A percentile compares a stretch with the other conserved stretches of the same genome.
Conservation (phyloP, 345 rosid genomes). For the Brassica nigra region DNA sequence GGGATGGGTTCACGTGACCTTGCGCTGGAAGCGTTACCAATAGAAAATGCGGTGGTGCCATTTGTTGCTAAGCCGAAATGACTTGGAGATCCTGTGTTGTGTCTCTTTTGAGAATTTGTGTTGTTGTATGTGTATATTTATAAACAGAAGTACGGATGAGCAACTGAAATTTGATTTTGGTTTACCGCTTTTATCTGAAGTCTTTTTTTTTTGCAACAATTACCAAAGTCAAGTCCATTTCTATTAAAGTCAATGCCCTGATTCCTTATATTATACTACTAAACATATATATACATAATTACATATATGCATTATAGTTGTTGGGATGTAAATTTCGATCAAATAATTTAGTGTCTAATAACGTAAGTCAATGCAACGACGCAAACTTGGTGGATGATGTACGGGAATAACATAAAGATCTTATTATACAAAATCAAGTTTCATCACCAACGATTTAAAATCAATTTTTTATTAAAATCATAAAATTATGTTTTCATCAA, state of each 20-base stretch:
- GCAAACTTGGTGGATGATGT: no score
- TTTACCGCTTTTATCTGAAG: not conserved
- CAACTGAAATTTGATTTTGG: not conserved
- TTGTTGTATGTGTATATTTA: not conserved
- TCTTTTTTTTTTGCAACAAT: not conserved
- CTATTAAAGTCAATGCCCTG: not conserved
- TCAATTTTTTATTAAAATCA: no score
- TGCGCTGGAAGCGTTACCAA: slow-evolving; percentile 52
- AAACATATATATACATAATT: no score
- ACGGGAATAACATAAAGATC: no score
- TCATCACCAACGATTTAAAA: no score
- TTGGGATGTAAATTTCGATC: no score
- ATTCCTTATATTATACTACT: not conserved
- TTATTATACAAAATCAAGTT: no score
- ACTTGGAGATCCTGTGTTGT: not conserved
- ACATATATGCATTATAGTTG: no score
- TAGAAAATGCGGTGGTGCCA: slow-evolving; percentile 49
- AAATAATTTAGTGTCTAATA: no score
- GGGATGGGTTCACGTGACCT: slow-evolving; percentile 71
- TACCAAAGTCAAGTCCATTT: not conserved
- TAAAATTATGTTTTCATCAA: no score
- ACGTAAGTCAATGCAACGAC: no score
- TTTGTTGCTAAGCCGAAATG: not conserved
- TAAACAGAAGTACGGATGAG: not conserved
- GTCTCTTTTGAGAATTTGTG: not conserved